Evolutionary conservation across 129 eudicot genomes (phyloP).

Genomic region (Saussurea involucrata): DNA sequence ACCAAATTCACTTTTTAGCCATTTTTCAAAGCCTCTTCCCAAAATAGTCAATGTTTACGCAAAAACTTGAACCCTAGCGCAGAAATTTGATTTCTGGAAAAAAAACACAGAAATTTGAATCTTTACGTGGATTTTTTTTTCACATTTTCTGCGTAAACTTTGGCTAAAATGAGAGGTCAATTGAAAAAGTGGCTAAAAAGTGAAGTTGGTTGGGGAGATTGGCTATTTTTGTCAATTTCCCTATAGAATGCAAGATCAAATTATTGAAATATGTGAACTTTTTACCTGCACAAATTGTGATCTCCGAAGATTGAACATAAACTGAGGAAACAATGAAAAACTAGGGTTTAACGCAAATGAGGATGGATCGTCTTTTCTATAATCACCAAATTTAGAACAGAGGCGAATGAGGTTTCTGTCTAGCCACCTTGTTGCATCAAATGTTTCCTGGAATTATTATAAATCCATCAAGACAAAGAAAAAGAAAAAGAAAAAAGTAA

Average conservation of each 20-base stretch:
- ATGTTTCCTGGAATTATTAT: conserved; percentile 59
- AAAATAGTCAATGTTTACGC: too few species aligned
- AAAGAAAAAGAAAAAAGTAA: not conserved
- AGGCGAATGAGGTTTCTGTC: conserved; percentile 91
- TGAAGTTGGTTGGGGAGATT: too few species aligned
- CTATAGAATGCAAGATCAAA: not conserved
- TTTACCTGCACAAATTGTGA: conserved; percentile 95
- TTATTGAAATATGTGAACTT: not conserved
- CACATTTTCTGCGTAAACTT: too few species aligned
- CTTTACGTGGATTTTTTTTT: too few species aligned
- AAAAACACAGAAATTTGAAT: too few species aligned
- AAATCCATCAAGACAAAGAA: conserved; percentile 4
- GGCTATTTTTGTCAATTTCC: too few species aligned
- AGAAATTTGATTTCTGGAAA: too few species aligned
- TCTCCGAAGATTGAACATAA: conserved; percentile 92
- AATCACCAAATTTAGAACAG: conserved; percentile 92
- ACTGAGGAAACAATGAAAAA: conserved; percentile 91
- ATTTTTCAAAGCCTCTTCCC: too few species aligned
- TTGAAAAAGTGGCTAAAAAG: too few species aligned
- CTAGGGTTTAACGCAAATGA: conserved; percentile 88
- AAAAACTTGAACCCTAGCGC: too few species aligned
- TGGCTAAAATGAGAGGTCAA: too few species aligned
- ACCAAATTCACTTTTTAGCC: too few species aligned
- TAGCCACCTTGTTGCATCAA: conserved; percentile 97
- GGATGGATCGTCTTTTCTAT: conserved; percentile 88